phyloP scores from a whole-genome alignment of 139 green algal species.

The Chlorella sorokiniana region DNA sequence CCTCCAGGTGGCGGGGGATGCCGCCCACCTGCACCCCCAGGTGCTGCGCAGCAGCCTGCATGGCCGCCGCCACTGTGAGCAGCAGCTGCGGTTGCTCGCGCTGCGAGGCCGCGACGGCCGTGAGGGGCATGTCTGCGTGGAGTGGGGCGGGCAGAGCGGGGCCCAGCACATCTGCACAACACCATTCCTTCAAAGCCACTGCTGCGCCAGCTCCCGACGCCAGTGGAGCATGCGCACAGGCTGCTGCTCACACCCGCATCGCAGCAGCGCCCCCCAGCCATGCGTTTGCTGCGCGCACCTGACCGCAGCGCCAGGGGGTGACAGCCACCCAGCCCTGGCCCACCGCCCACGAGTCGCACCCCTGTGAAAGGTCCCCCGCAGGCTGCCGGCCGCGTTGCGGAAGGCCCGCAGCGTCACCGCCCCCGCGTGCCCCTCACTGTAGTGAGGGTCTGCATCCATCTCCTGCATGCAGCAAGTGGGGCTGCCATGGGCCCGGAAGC shows the following conservation, averaged over 20 bases:
- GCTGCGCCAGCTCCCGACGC: too few species aligned
- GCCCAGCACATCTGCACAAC: too few species aligned
- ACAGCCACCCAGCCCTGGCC: constrained; percentile 65
- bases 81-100: background rate
- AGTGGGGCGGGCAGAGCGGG: background rate
- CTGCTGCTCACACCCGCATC: background rate
- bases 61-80: constrained; percentile 1
- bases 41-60: background rate
- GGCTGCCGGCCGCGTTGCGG: constrained; percentile 19
- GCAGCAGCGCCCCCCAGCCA: background rate
- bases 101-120: background rate
- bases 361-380: constrained; percentile 49
- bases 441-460: constrained; percentile 32
- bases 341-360: constrained; percentile 69
- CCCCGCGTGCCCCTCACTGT: constrained; percentile 16
- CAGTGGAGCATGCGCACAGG: background rate
- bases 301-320: constrained; percentile 58
- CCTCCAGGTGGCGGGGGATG: background rate
- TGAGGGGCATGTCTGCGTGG: constrained; percentile 10
- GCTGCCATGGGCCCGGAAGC: background rate
- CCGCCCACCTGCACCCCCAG: background rate
- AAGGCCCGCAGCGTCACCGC: constrained; percentile 38
- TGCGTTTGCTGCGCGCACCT: constrained; percentile 8
- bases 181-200: too few species aligned
- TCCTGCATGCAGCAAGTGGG: constrained; percentile 8